Evolutionary conservation across 1,284 basidiomycete species (phyloP), one percentile per base, ranked within the genome.

Genomic region (Marasmius sp.): DNA sequence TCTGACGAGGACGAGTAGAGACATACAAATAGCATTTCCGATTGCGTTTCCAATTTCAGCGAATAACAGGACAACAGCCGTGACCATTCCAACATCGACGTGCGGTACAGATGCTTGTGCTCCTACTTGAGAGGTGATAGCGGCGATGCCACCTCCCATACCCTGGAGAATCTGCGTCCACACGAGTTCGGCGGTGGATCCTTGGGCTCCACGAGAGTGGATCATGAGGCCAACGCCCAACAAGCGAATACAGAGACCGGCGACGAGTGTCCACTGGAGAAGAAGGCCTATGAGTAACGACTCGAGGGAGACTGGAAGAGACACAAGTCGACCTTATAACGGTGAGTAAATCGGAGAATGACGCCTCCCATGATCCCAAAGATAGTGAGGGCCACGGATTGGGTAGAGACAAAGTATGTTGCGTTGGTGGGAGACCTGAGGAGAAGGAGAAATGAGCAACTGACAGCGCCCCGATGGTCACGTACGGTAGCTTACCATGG

Each of bases 81-180:
- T 95, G 58, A 90, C 89, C 66, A 89, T 87, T 0, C 92, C 93
- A 20, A 95, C 87, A 67, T 95, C 92, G 34, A 77, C 73, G 70
- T 93, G 92, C 0, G 86, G 79, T 1, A 94, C 92, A 10, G 86
- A 80, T 3, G 91, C 92, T 73, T 95, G 94, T 0, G 92, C 88
- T 43, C 85, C 88, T 60, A 94, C 89, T 72, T 91, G 90, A 5
- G 84, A 79, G 8, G 87, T 77, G 53, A 88, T 80, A 1, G 88
- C 83, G 0, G 92, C 88, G 65, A 94, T 84, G 22, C 93, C 94
- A 33, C 92, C 92, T 12, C 92, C 92, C 14, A 89, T 75, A 58
- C 91, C 91, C 74, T 93, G 91, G 41, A 93, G 77, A 56, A 94
- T 76, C 71, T 93, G 89, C 39, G 87, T 88, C 80, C 85, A 83